Conservation (phyloP, 2,329 filamentous ascomycete genomes). For the Sarocladium brachiariae region DNA sequence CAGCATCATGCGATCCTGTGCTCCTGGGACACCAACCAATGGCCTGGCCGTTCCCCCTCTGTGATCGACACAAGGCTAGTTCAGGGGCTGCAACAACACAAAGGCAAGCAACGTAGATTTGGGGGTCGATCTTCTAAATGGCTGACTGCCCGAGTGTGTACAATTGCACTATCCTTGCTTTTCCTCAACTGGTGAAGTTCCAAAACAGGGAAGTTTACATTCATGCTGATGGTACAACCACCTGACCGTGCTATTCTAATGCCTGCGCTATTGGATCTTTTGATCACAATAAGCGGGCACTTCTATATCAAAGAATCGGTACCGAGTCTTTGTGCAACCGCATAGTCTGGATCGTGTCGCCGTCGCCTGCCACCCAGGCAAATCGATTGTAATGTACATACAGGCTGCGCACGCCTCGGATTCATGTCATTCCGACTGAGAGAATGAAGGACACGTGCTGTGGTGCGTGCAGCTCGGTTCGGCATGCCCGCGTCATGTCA, state of each 20-base stretch:
- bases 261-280: slow-evolving; percentile 2
- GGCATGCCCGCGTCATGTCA: slow-evolving; percentile 6
- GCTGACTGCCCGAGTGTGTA: background rate
- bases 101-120: background rate
- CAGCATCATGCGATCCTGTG: background rate
- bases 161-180: background rate
- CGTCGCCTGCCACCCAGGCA: background rate
- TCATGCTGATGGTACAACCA: background rate
- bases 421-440: background rate
- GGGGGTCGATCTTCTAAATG: background rate
- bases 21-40: background rate
- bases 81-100: background rate
- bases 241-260: background rate
- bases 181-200: background rate
- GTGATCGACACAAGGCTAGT: slow-evolving; percentile 4
- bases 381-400: background rate
- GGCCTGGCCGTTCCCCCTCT: background rate
- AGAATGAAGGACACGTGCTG: slow-evolving; percentile 1
- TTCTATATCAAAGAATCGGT: background rate
- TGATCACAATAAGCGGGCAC: background rate
- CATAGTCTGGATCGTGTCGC: background rate
- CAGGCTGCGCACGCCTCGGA: background rate
- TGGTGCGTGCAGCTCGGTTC: slow-evolving; percentile 1
- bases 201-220: background rate
- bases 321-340: slow-evolving; percentile 1